Percentiles rank a stretch among this genome's conserved stretches.
phyloP scores from a whole-genome alignment of 306 rosid species.

The Cicer cuneatum region DNA sequence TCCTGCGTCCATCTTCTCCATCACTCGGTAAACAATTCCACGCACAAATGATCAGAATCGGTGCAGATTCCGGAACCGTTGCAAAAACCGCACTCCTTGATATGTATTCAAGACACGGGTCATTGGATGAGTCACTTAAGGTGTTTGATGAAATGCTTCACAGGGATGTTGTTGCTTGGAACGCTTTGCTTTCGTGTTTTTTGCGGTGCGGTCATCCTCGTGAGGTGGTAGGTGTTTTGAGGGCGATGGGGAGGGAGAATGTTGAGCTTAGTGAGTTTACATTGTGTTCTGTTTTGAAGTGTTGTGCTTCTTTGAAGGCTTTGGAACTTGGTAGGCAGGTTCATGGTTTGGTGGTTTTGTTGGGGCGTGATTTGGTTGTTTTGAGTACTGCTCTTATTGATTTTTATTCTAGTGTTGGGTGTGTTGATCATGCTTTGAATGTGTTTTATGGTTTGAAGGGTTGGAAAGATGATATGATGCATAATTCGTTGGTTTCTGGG shows the following conservation, averaged over 20 bases:
- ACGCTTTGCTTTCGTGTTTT: constrained; percentile 57
- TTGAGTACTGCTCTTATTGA: constrained; percentile 69
- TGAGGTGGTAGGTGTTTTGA: constrained; percentile 55
- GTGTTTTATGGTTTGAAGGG: constrained; percentile 52
- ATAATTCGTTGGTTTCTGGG: constrained; percentile 65
- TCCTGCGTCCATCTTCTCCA: constrained; percentile 56
- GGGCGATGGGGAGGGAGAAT: constrained; percentile 58
- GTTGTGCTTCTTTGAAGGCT: constrained; percentile 61
- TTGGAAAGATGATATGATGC: constrained; percentile 55
- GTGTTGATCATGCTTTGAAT: constrained; percentile 57
- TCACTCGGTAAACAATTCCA: constrained; percentile 59
- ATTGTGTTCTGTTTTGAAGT: constrained; percentile 67
- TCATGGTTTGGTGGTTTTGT: constrained; percentile 68
- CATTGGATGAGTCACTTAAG: constrained; percentile 44
- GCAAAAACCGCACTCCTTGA: constrained; percentile 60
- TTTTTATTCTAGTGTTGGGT: constrained; percentile 61
- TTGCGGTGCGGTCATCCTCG: constrained; percentile 51
- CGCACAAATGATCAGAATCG: constrained; percentile 54
- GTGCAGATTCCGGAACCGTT: constrained; percentile 53
- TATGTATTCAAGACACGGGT: constrained; percentile 62
- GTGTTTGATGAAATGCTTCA: constrained; percentile 65
- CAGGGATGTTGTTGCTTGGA: constrained; percentile 71
- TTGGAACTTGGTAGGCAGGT: constrained; percentile 63
- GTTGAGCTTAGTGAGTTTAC: constrained; percentile 63
- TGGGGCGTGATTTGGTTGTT: constrained; percentile 68